phyloP scores from a whole-genome alignment of 371 early-diverging fungal genomes.

The Saksenaea oblongispora region DNA sequence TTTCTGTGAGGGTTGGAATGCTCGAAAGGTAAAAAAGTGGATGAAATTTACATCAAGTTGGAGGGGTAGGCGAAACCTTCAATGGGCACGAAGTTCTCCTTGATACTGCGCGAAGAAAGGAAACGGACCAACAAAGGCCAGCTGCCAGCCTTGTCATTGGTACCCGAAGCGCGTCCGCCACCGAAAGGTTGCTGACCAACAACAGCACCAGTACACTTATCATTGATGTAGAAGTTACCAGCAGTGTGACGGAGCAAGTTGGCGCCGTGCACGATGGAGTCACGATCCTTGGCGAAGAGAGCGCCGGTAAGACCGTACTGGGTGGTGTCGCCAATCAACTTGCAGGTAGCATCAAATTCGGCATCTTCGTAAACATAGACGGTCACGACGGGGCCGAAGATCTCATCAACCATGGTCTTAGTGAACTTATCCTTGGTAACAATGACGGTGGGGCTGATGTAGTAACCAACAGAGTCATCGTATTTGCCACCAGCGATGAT shows the following conservation, averaged over 20 bases:
- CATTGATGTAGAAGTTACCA: constrained; percentile 99
- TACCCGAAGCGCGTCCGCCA: constrained; percentile 93
- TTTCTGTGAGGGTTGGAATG: neutral
- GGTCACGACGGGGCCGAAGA: constrained; percentile 98
- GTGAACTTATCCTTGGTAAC: constrained; percentile 83
- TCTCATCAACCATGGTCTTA: constrained; percentile 92
- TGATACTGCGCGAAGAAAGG: constrained; percentile 93
- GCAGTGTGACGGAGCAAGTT: constrained; percentile 86
- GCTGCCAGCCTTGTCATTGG: constrained; percentile 98
- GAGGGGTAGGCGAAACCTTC: constrained; percentile 83
- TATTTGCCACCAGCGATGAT: constrained; percentile 83
- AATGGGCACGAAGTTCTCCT: constrained; percentile 92
- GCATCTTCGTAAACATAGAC: constrained; percentile 89
- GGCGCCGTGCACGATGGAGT: constrained; percentile 72
- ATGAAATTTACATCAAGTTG: constrained; percentile 59
- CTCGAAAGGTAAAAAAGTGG: neutral
- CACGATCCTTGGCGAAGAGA: constrained; percentile 87
- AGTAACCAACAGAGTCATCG: constrained; percentile 90
- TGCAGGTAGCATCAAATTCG: constrained; percentile 73
- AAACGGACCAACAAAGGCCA: constrained; percentile 70
- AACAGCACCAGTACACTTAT: constrained; percentile 98
- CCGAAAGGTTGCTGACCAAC: constrained; percentile 99
- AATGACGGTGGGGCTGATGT: constrained; percentile 90
- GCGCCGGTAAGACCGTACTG: constrained; percentile 91
- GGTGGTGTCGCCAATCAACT: constrained; percentile 80